phyloP scores from a whole-genome alignment of 306 rosid species.

The Cucumis cinereus region DNA sequence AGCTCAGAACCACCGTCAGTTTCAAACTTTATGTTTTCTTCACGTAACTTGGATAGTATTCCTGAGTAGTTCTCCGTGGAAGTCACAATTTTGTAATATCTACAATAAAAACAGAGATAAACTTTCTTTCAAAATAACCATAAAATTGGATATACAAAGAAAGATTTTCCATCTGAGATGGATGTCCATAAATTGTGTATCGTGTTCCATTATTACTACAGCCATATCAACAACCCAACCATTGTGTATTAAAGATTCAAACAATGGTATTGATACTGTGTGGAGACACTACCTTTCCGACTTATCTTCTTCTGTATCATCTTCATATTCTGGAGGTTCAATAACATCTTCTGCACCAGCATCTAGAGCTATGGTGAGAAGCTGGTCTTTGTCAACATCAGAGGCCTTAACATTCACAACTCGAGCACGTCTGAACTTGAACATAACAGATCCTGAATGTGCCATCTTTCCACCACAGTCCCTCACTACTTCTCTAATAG shows the following conservation, averaged over 20 bases:
- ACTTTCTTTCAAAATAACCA: background rate
- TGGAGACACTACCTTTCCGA: slow-evolving; percentile 40
- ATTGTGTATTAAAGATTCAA: background rate
- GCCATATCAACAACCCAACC: background rate
- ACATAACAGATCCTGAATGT: slow-evolving; percentile 75
- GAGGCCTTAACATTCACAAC: slow-evolving; percentile 57
- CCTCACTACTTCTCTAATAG: slow-evolving; percentile 68
- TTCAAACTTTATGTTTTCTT: slow-evolving; percentile 65
- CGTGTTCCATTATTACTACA: background rate
- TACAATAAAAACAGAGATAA: slow-evolving; percentile 25
- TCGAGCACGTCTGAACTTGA: slow-evolving; percentile 76
- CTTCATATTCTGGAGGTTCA: slow-evolving; percentile 71
- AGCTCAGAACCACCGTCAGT: slow-evolving; percentile 87
- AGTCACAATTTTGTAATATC: slow-evolving; percentile 75
- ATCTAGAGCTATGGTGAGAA: slow-evolving; percentile 61
- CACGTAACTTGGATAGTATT: slow-evolving; percentile 56
- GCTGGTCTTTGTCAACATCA: slow-evolving; percentile 68
- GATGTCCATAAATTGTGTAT: background rate
- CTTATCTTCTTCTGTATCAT: slow-evolving; percentile 66
- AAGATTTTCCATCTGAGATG: background rate
- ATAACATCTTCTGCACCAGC: slow-evolving; percentile 92
- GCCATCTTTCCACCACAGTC: slow-evolving; percentile 98
- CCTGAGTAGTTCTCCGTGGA: slow-evolving; percentile 66
- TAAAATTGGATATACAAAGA: background rate
- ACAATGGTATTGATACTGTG: background rate